Base-by-base conservation (phyloP, 2,329 filamentous ascomycete genomes). In the Tolypocladium endophyticum region DNA sequence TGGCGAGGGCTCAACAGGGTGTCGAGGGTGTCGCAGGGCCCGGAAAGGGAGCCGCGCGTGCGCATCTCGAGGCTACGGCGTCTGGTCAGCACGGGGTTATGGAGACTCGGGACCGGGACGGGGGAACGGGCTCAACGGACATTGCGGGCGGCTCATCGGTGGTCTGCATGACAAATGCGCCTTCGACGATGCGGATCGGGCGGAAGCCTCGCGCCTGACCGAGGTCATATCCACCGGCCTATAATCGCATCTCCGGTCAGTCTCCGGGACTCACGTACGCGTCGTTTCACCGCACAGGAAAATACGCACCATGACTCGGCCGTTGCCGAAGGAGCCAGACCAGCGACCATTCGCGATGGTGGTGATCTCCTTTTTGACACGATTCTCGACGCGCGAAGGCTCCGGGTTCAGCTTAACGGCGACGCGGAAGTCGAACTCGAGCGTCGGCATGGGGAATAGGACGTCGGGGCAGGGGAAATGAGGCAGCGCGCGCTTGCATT, bases 351-450 rank as follows among this genome's bases (percentile, higher is more conserved):
- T 74, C 9, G 73, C 73, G 57, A 81, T 77, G 16, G 77, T 77
- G 35, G 79, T 78, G 68, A 79, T 80, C 64, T 81, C 79, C 60
- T 79, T 75, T 59, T 75, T 72, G 39, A 73, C 75, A 57, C 76
- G 72, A 16, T 70, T 67, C 36, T 78, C 78, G 45, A 80, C 73
- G 28, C 73, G 72, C 14, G 79, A 73, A 38, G 74, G 70, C 57
- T 76, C 73, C 23, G 76, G 74, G 61, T 77, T 76, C 35, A 80
- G 69, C 23, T 69, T 71, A 18, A 81, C 78, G 47, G 76, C 75
- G 67, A 82, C 76, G 59, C 78, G 77, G 63, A 81, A 80, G 65
- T 81, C 79, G 54, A 80, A 78, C 57, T 73, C 74, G 56, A 80
- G 72, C 43, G 71, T 73, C 6, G 79, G 78, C 65, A 75, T 73